Conservation (phyloP, 805 yeast genomes). For the Pachysolen tannophilus region DNA sequence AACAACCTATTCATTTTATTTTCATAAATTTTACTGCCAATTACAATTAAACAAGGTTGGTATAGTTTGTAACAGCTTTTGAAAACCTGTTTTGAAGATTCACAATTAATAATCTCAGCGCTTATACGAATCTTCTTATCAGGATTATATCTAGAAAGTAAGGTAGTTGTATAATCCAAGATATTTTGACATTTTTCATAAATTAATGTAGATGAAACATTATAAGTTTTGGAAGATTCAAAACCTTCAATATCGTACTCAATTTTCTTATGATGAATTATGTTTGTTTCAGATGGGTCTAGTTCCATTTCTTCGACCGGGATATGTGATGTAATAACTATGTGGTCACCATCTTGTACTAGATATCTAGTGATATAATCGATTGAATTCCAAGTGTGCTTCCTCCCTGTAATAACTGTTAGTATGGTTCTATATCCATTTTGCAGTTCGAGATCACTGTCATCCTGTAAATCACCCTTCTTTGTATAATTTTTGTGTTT, state of each 20-base stretch:
- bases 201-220: slow-evolving; percentile 15
- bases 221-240: slow-evolving; percentile 9
- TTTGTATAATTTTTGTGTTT: slow-evolving; percentile 28
- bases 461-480: not conserved
- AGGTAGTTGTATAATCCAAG: slow-evolving; percentile 14
- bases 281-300: not conserved
- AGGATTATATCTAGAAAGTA: slow-evolving; percentile 23
- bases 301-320: slow-evolving; percentile 4
- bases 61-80: slow-evolving; percentile 49
- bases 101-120: slow-evolving; percentile 49
- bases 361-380: slow-evolving; percentile 53
- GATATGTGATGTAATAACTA: slow-evolving; percentile 48
- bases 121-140: slow-evolving; percentile 36
- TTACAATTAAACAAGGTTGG: slow-evolving; percentile 47
- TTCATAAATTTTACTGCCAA: slow-evolving; percentile 26
- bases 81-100: slow-evolving; percentile 36
- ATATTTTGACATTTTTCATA: slow-evolving; percentile 21
- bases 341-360: slow-evolving; percentile 53
- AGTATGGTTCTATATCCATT: slow-evolving; percentile 32
- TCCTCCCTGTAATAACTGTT: slow-evolving; percentile 54
- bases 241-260: slow-evolving; percentile 16
- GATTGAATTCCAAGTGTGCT: slow-evolving; percentile 67
- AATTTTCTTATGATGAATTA: slow-evolving; percentile 14
- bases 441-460: not conserved
- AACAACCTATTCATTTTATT: slow-evolving; percentile 16